phyloP scores from a whole-genome alignment of 345 rosid species.

The Ceriops tagal region DNA sequence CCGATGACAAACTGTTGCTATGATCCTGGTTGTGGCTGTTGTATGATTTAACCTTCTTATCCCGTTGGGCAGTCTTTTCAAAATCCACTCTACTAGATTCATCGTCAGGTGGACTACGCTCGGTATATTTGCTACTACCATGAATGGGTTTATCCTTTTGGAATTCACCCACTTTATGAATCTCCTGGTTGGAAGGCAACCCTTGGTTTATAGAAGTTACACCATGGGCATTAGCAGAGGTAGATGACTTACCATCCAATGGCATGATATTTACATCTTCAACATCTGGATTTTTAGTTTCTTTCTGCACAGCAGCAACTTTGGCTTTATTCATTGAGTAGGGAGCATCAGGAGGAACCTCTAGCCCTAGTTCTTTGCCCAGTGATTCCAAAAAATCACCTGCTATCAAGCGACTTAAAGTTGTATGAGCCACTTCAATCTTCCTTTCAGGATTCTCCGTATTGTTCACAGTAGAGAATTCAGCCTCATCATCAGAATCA shows the following conservation, averaged over 20 bases:
- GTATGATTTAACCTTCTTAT: conserved; percentile 35
- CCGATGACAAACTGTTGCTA: conserved; percentile 46
- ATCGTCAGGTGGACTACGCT: conserved; percentile 20
- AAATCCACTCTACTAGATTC: conserved; percentile 14
- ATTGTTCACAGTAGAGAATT: conserved; percentile 27
- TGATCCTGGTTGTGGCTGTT: conserved; percentile 14
- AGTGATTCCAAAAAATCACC: conserved; percentile 89
- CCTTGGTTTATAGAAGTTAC: conserved; percentile 12
- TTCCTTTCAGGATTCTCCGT: conserved; percentile 58
- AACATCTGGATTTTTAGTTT: conserved; percentile 18
- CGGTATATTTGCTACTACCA: conserved; percentile 18
- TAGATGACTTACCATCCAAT: conserved; percentile 18
- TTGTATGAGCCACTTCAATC: conserved; percentile 65
- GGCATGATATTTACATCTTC: conserved; percentile 19
- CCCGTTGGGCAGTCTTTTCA: conserved; percentile 22
- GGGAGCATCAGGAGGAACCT: conserved; percentile 74
- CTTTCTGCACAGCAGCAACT: conserved; percentile 24
- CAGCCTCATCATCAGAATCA: conserved; percentile 80
- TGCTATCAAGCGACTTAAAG: conserved; percentile 84
- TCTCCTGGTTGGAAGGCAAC: conserved; percentile 11
- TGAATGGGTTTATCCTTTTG: conserved; percentile 17
- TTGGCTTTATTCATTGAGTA: conserved; percentile 27
- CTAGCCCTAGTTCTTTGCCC: conserved; percentile 93
- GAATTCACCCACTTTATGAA: conserved; percentile 22
- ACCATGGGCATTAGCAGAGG: conserved; percentile 6